These are phyloP conservation scores for Silene latifolia DNA, from an alignment of 148 eudicot genomes.

Conservation along the genomic window DNA sequence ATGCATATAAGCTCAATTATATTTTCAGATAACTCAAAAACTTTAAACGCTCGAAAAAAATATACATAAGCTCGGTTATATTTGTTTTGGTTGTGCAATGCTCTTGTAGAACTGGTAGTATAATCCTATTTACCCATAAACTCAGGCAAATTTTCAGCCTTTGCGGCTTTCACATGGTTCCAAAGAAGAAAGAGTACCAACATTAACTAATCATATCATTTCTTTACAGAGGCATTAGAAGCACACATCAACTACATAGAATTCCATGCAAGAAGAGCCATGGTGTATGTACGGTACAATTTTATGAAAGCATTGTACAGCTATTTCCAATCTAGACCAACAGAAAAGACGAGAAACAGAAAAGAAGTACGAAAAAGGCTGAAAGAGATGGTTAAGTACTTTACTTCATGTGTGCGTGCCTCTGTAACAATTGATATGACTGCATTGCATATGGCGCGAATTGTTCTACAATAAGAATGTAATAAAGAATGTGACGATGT, in stretches of 20 bases:
- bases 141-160: neutral
- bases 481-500: constrained; percentile 76
- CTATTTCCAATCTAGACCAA: neutral
- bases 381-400: constrained; percentile 50
- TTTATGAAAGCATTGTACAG: neutral
- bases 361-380: constrained; percentile 5
- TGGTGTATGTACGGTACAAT: neutral
- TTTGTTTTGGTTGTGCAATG: too few species aligned
- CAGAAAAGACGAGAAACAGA: constrained; percentile 1
- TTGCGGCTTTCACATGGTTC: neutral
- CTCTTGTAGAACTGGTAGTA: too few species aligned
- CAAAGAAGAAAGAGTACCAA: neutral
- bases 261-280: neutral
- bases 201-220: neutral
- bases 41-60: too few species aligned
- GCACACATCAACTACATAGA: too few species aligned
- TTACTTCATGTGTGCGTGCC: constrained; percentile 96
- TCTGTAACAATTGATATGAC: constrained; percentile 84
- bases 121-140: too few species aligned
- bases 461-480: constrained; percentile 76
- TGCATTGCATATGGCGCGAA: constrained; percentile 82
- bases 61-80: too few species aligned
- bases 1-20: too few species aligned
- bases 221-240: neutral
- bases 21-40: too few species aligned